phyloP scores from a whole-genome alignment of 306 rosid species.

The Medicago arabica region DNA sequence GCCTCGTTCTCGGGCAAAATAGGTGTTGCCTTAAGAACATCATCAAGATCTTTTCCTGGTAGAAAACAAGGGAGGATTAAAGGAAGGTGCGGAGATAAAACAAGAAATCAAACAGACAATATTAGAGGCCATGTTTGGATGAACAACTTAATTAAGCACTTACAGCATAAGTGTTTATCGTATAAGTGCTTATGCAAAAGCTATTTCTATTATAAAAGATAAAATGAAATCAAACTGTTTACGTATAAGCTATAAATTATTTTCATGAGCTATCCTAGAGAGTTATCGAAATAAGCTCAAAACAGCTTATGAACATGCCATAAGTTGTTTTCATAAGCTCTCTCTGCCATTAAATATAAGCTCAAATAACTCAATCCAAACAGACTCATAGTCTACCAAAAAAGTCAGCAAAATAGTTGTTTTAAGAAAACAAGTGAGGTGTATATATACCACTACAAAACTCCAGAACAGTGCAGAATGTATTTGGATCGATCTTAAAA shows the following conservation, averaged over 20 bases:
- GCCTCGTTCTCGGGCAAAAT: constrained; percentile 94
- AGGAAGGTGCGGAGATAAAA: background rate
- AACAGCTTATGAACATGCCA: background rate
- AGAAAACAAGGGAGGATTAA: constrained; percentile 22
- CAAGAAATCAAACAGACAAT: constrained; percentile 17
- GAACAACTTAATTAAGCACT: background rate
- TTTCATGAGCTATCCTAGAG: background rate
- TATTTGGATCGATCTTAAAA: constrained; percentile 94
- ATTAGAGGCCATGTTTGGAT: background rate
- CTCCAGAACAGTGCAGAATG: constrained; percentile 96
- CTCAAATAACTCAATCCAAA: background rate
- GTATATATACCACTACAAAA: constrained; percentile 80
- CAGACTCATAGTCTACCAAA: background rate
- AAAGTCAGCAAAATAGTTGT: constrained; percentile 31
- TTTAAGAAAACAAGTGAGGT: constrained; percentile 26
- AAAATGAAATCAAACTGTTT: background rate
- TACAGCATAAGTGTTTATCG: too few species aligned
- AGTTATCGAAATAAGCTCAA: background rate
- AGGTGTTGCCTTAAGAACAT: constrained; percentile 88
- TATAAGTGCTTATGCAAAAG: too few species aligned
- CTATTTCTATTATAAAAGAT: background rate
- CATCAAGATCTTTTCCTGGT: constrained; percentile 98
- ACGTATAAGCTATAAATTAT: background rate
- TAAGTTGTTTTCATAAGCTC: background rate
- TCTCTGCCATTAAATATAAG: background rate